These are phyloP conservation scores for Nicotiana attenuata DNA, from an alignment of 257 asterid species.

Conservation along the genomic window DNA sequence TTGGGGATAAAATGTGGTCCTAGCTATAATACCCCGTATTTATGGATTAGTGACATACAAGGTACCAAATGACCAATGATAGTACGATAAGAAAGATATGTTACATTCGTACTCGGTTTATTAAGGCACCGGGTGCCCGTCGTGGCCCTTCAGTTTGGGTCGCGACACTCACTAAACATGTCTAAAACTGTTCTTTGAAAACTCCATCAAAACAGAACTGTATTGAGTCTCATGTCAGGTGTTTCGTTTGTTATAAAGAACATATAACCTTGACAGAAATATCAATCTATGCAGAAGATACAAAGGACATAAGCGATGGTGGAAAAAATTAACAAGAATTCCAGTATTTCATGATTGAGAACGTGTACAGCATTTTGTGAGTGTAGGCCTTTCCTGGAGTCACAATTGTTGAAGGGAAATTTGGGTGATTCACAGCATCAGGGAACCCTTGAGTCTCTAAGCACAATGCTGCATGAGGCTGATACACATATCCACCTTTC, in stretches of 20 bases:
- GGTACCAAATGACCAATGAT: no score
- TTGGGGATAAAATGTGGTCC: no score
- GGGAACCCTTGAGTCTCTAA: slow-evolving; percentile 23
- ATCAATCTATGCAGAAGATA: not conserved
- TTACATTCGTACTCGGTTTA: no score
- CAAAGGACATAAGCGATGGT: not conserved
- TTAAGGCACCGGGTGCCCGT: no score
- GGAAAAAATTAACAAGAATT: not conserved
- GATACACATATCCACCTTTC: slow-evolving; percentile 16
- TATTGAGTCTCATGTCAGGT: not conserved
- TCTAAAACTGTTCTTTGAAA: not conserved
- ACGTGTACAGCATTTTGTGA: slow-evolving; percentile 44
- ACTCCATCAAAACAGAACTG: not conserved
- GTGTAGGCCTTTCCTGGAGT: slow-evolving; percentile 25
- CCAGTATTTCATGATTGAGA: slow-evolving; percentile 23
- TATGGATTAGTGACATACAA: no score
- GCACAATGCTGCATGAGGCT: slow-evolving; percentile 10
- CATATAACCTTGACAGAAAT: not conserved
- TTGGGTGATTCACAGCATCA: slow-evolving; percentile 21
- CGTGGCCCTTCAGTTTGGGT: no score
- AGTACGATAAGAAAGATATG: no score
- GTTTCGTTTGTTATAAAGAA: not conserved
- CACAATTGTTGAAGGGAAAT: slow-evolving; percentile 13
- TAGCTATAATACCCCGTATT: no score
- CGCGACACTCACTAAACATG: not conserved